These are phyloP conservation scores for Claviceps pusilla DNA, from an alignment of 2,329 filamentous ascomycete genomes.

Conservation along the genomic window DNA sequence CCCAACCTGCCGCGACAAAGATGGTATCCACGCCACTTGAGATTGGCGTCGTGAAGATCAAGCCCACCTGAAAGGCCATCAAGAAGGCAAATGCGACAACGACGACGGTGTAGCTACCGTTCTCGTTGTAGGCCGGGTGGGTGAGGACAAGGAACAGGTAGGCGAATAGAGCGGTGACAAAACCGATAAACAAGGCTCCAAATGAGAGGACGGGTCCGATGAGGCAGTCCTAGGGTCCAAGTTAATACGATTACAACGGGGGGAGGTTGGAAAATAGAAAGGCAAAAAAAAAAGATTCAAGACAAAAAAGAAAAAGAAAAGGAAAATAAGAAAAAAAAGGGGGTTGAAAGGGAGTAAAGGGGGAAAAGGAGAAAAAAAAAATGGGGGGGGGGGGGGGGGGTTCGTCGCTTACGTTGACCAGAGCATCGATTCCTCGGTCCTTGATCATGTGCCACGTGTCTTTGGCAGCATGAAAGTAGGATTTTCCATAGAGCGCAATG, in stretches of 20 bases:
- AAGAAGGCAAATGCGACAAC: constrained; percentile 76
- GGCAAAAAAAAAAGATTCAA: no score
- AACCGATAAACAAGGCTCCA: constrained; percentile 70
- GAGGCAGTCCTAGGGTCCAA: constrained; percentile 47
- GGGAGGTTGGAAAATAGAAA: no score
- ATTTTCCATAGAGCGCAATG: constrained; percentile 82
- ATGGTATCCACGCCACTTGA: constrained; percentile 83
- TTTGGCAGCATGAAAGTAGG: constrained; percentile 75
- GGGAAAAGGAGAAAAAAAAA: no score
- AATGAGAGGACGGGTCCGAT: constrained; percentile 61
- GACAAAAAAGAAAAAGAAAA: no score
- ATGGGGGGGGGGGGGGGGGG: rapidly evolving
- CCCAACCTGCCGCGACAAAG: constrained; percentile 64
- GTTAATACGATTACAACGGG: constrained; percentile 7
- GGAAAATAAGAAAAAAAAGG: no score
- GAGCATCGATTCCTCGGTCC: constrained; percentile 75
- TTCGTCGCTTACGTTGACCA: constrained; percentile 47
- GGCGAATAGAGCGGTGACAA: constrained; percentile 63
- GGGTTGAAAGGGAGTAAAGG: neutral
- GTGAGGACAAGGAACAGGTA: constrained; percentile 82
- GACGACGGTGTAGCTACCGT: constrained; percentile 56
- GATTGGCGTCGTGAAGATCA: constrained; percentile 79
- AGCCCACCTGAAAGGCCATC: constrained; percentile 77
- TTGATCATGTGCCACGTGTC: constrained; percentile 87
- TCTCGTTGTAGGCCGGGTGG: constrained; percentile 58